Evolutionary conservation across 305 asterid genomes (phyloP).

Genomic region (Nicotiana rustica): DNA sequence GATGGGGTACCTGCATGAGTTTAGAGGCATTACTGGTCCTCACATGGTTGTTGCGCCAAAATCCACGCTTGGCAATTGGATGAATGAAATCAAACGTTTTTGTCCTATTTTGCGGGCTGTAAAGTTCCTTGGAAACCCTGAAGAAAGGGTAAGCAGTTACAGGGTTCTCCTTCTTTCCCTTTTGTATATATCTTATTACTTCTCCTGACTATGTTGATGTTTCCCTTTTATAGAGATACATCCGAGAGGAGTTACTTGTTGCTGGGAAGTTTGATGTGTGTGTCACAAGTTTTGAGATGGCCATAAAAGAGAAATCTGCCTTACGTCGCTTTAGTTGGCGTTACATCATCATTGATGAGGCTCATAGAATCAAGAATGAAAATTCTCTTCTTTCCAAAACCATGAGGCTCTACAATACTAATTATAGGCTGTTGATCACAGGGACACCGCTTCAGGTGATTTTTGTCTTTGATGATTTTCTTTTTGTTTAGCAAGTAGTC

Average conservation of each 20-base stretch:
- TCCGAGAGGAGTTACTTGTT: conserved; percentile 92
- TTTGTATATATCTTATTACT: conserved; percentile 18
- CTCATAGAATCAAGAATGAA: conserved; percentile 98
- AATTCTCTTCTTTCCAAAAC: conserved; percentile 97
- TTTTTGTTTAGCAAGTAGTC: conserved; percentile 14
- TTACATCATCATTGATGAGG: conserved; percentile 96
- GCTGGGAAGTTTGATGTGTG: conserved; percentile 99
- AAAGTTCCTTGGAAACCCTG: conserved; percentile 98
- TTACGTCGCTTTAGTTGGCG: conserved; percentile 98
- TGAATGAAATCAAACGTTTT: conserved; percentile 98
- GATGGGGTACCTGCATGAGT: conserved; percentile 93
- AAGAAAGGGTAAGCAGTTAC: conserved; percentile 79
- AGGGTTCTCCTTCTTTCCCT: conserved; percentile 29
- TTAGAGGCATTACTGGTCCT: conserved; percentile 98
- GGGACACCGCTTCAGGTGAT: conserved; percentile 98
- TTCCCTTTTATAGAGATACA: conserved; percentile 62
- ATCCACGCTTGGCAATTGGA: conserved; percentile 99
- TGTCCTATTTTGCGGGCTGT: conserved; percentile 94
- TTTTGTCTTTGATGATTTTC: conserved; percentile 24
- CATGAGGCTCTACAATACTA: conserved; percentile 89
- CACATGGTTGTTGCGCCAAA: conserved; percentile 99
- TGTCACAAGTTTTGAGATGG: conserved; percentile 99
- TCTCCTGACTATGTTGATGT: neutral
- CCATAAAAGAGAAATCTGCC: conserved; percentile 88
- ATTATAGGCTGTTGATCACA: conserved; percentile 93